Evolutionary conservation across 2,329 filamentous ascomycete genomes (phyloP), one percentile per base, ranked within the genome.

Genomic region (Gnomoniopsis sp.): DNA sequence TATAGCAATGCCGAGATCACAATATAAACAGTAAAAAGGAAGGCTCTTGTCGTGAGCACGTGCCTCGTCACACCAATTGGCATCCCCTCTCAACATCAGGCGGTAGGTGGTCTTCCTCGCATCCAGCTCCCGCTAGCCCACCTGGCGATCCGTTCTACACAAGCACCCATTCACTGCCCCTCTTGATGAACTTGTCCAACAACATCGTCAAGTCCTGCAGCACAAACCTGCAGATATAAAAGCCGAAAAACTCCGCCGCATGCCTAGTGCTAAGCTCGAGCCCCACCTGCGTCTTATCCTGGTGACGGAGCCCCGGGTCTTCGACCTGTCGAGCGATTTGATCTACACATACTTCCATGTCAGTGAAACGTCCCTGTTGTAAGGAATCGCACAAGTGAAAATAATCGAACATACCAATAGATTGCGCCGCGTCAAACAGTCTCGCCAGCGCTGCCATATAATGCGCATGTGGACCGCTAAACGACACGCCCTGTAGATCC

Each of bases 301-400:
- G 92, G 74, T 95, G 91, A 66, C 90, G 90, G 56, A 98, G 83
- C 11, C 93, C 93, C 6, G 93, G 93, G 70, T 98, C 93, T 71
- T 97, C 93, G 49, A 97, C 92, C 78, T 97, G 93, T 65, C 93
- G 89, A 55, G 93, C 91, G 72, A 98, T 93, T 85, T 96, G 91
- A 79, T 97, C 92, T 96, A 67, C 43, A 1, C 23, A 3, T 22
- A 30, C 26, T 26, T 30, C 63, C 11, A 15, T 2, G 52, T 59
- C 55, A 59, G 57, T 22, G 46, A 10, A 15, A 21, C 3, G 8
- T 44, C 17, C 53, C 3, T 15, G 4, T 50, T 21, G 47, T 48
- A 48, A n/a, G n/a, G n/a, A 17, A 50, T 43, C 14, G 22, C n/a
- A 4, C 7, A 15, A 66, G 26, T 22, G 49, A 14, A 41, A 6